phyloP scores from a whole-genome alignment of 768 basidiomycete genomes.

The Termitomyces sp. region DNA sequence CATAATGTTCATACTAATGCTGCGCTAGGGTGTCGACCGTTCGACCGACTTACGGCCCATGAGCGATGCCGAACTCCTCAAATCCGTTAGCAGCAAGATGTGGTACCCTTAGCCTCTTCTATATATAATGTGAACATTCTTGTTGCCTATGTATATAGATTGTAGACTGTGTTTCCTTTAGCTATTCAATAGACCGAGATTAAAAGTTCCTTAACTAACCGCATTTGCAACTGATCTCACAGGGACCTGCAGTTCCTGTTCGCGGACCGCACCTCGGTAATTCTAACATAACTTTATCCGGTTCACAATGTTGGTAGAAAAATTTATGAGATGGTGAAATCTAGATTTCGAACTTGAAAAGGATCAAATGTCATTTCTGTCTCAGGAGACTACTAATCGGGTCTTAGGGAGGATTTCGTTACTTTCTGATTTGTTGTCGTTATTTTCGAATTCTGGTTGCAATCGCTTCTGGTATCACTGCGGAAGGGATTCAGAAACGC shows the following conservation, averaged over 20 bases:
- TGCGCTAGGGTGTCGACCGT: slow-evolving; percentile 48
- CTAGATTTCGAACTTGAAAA: background rate
- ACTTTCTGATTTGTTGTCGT: too few relatives aligned
- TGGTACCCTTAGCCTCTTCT: slow-evolving; percentile 51
- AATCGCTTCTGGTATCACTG: too few relatives aligned
- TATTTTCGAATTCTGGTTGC: too few relatives aligned
- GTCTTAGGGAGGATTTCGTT: background rate
- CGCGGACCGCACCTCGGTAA: too few relatives aligned
- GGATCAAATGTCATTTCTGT: too few relatives aligned
- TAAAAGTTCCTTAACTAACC: background rate
- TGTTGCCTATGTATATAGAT: background rate
- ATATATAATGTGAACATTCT: background rate
- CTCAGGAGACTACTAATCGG: too few relatives aligned
- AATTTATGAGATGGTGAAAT: background rate
- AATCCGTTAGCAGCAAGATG: slow-evolving; percentile 62
- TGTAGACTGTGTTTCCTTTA: background rate
- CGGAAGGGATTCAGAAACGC: too few relatives aligned
- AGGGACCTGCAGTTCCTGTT: background rate
- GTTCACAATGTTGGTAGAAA: background rate
- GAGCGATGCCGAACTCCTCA: slow-evolving; percentile 51
- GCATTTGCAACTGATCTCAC: background rate
- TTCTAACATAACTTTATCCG: too few relatives aligned
- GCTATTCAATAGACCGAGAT: background rate
- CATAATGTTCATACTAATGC: background rate
- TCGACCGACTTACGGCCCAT: slow-evolving; percentile 49